Conservation (phyloP, 768 basidiomycete genomes). For the Leccinum barrowsii region DNA sequence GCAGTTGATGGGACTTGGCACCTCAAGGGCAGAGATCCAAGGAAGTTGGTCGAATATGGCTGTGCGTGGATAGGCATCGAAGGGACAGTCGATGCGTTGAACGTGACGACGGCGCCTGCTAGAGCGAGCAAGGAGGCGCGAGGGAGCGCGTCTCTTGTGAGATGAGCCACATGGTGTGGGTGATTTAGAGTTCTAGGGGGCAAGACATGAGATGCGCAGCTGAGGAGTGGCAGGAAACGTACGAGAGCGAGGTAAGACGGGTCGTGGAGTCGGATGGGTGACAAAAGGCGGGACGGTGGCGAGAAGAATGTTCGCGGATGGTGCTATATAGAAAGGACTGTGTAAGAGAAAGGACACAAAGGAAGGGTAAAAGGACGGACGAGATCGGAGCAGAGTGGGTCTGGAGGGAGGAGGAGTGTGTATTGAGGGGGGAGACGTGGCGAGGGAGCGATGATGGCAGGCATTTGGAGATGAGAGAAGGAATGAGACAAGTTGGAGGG, state of each 20-base stretch:
- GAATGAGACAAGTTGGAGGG: slow-evolving; percentile 34
- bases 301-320: slow-evolving; percentile 23
- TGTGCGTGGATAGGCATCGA: slow-evolving; percentile 32
- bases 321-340: slow-evolving; percentile 18
- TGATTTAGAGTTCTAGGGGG: slow-evolving; percentile 36
- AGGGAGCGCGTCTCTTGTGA: slow-evolving; percentile 36
- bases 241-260: slow-evolving; percentile 20
- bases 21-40: slow-evolving; percentile 62
- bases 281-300: slow-evolving; percentile 31
- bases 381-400: neutral
- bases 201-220: slow-evolving; percentile 5
- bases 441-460: slow-evolving; percentile 41
- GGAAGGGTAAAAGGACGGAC: slow-evolving; percentile 9
- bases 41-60: slow-evolving; percentile 59
- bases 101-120: slow-evolving; percentile 41
- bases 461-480: slow-evolving; percentile 25
- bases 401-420: slow-evolving; percentile 10
- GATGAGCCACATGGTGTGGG: slow-evolving; percentile 36
- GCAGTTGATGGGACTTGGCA: slow-evolving; percentile 41
- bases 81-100: slow-evolving; percentile 38
- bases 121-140: slow-evolving; percentile 35
- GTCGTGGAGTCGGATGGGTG: slow-evolving; percentile 37
- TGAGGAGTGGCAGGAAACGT: slow-evolving; percentile 3
- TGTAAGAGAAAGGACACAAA: neutral
- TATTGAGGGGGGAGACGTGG: slow-evolving; percentile 32